phyloP scores from a whole-genome alignment of 1,284 basidiomycete species.

The Cryptococcus sp. region DNA sequence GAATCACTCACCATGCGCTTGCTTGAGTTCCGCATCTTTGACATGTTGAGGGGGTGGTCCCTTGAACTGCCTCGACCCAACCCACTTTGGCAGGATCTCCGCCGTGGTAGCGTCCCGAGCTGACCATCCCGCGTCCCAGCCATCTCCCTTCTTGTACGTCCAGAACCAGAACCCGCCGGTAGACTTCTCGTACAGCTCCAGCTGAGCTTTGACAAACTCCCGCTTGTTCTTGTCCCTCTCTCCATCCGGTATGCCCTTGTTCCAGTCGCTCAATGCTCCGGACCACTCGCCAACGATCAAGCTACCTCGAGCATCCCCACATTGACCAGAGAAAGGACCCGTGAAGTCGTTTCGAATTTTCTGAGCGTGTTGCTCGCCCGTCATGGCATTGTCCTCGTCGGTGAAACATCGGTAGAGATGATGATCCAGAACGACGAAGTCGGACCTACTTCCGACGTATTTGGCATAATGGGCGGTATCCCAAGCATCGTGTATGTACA shows the following conservation, averaged over 20 bases:
- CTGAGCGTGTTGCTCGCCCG: constrained; percentile 57
- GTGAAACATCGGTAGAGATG: constrained; percentile 71
- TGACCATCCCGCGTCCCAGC: constrained; percentile 71
- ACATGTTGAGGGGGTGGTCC: constrained; percentile 32
- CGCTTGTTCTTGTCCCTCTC: constrained; percentile 51
- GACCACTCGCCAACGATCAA: constrained; percentile 81
- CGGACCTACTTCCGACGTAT: constrained; percentile 49
- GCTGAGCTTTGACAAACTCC: constrained; percentile 60
- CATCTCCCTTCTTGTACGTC: constrained; percentile 72
- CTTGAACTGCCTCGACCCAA: constrained; percentile 43
- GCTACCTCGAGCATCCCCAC: constrained; percentile 51
- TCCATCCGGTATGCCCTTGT: constrained; percentile 46
- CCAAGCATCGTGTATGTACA: constrained; percentile 78
- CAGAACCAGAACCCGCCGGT: constrained; percentile 82
- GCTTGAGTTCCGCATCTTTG: constrained; percentile 44
- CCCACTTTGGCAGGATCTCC: constrained; percentile 57
- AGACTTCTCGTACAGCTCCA: constrained; percentile 60
- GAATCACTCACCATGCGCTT: constrained; percentile 10
- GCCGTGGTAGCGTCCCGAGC: constrained; percentile 62
- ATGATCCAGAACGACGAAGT: constrained; percentile 67
- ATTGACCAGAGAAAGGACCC: constrained; percentile 17
- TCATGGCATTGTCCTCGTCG: constrained; percentile 54
- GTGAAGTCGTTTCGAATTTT: constrained; percentile 25
- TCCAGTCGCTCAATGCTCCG: constrained; percentile 59
- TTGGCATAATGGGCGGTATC: constrained; percentile 61